A percentile compares a stretch with the other conserved stretches of the same genome.
phyloP scores from a whole-genome alignment of 164 flowering plant species.

The Protea cynaroides region DNA sequence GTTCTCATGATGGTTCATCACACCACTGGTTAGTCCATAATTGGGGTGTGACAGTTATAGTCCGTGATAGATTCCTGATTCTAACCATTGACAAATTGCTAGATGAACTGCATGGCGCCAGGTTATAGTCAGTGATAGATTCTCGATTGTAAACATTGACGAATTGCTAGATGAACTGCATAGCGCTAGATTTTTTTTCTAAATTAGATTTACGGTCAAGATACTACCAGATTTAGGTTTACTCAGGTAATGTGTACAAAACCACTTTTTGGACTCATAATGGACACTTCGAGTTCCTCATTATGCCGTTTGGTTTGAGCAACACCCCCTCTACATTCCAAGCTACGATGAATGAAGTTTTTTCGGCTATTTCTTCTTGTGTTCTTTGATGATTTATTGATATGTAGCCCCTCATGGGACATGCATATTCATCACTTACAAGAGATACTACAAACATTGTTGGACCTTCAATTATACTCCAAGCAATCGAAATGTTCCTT shows the following conservation, averaged over 20 bases:
- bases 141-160: too few relatives aligned
- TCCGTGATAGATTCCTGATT: background rate
- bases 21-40: too few relatives aligned
- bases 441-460: too few relatives aligned
- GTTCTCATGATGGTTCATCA: too few relatives aligned
- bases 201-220: background rate
- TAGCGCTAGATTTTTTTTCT: too few relatives aligned
- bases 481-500: too few relatives aligned
- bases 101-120: background rate
- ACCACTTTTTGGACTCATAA: background rate
- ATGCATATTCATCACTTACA: too few relatives aligned
- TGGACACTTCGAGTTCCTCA: too few relatives aligned
- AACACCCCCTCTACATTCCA: background rate
- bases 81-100: background rate
- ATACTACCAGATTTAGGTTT: background rate
- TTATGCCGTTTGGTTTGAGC: background rate
- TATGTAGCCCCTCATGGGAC: background rate
- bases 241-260: background rate
- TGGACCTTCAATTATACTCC: too few relatives aligned
- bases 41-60: too few relatives aligned
- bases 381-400: background rate
- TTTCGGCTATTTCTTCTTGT: background rate
- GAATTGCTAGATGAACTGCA: too few relatives aligned
- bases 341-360: background rate
- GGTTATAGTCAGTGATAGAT: too few relatives aligned